These are phyloP conservation scores for Harringtonia lauricola DNA, from an alignment of 2,329 filamentous ascomycete genomes.

Conservation along the genomic window DNA sequence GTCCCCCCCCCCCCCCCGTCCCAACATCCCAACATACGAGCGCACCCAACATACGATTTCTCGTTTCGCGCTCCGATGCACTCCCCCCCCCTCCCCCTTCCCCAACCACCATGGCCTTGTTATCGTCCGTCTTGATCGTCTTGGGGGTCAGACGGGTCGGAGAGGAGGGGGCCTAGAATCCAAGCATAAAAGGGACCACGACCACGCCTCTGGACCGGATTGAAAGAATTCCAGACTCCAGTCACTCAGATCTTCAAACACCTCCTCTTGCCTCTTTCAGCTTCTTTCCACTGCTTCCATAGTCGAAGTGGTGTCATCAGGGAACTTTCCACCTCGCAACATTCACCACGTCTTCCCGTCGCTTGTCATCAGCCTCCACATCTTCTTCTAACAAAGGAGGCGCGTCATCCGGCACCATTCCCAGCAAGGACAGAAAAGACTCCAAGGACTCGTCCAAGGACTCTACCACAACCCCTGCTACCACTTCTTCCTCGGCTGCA, in stretches of 20 bases:
- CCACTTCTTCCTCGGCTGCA: background rate
- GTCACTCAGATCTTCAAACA: no score
- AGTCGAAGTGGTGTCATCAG: no score
- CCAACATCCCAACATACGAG: background rate
- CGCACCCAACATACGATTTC: constrained; percentile 9
- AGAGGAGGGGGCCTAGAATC: background rate
- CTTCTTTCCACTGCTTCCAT: no score
- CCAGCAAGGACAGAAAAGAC: no score
- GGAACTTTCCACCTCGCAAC: background rate
- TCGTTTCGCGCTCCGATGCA: background rate
- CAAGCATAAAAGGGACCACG: constrained; percentile 1
- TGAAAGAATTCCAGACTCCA: no score
- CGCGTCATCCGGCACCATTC: background rate
- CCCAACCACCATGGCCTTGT: no score
- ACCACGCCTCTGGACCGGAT: no score
- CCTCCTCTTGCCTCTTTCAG: no score
- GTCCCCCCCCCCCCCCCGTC: background rate
- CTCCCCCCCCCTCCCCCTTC: background rate
- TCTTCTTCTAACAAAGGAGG: constrained; percentile 5
- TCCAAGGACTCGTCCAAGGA: no score
- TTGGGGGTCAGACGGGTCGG: no score
- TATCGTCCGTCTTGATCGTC: background rate
- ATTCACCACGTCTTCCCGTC: constrained; percentile 13
- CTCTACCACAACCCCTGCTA: background rate
- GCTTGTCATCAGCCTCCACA: constrained; percentile 9